These are phyloP conservation scores for Suillus fuscotomentosus DNA, from an alignment of 768 basidiomycete species.

Conservation along the genomic window DNA sequence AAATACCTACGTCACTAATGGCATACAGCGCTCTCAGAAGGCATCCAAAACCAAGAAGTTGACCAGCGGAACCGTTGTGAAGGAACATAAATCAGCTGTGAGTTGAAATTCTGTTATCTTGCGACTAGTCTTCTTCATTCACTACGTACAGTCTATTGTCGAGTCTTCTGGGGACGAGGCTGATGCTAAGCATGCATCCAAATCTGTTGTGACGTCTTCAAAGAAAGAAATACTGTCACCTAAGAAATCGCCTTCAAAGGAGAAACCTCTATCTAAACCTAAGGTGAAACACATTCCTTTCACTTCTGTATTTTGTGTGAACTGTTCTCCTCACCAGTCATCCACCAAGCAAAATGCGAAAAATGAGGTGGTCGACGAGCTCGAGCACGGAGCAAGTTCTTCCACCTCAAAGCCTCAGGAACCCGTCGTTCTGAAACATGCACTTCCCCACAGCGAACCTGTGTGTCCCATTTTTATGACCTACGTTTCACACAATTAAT, in stretches of 20 bases:
- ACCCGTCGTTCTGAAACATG: not conserved
- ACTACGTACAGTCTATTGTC: constrained; percentile 19
- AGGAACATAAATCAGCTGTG: constrained; percentile 9
- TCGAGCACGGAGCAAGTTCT: not conserved
- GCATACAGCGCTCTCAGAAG: not conserved
- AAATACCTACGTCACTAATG: not conserved
- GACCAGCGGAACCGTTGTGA: not conserved
- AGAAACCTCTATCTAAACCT: constrained; percentile 10
- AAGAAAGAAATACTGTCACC: constrained; percentile 8
- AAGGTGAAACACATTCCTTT: not conserved
- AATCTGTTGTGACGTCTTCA: constrained; percentile 1
- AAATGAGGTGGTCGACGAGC: not conserved
- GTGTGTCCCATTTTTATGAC: constrained; percentile 15
- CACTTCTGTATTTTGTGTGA: not conserved
- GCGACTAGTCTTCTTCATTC: not conserved
- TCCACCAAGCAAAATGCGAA: not conserved
- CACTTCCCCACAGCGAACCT: constrained; percentile 11
- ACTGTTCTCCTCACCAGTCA: not conserved
- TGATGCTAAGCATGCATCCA: not conserved
- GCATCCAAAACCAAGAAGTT: not conserved
- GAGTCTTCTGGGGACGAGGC: constrained; percentile 30
- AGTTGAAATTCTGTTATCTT: not conserved
- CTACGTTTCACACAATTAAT: not conserved
- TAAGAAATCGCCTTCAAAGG: constrained; percentile 12
- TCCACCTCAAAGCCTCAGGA: constrained; percentile 12